Percentiles rank a stretch among this genome's conserved stretches.
These are phyloP conservation scores for Solanum etuberosum DNA, from an alignment of 257 asterid genomes.

Conservation along the genomic window DNA sequence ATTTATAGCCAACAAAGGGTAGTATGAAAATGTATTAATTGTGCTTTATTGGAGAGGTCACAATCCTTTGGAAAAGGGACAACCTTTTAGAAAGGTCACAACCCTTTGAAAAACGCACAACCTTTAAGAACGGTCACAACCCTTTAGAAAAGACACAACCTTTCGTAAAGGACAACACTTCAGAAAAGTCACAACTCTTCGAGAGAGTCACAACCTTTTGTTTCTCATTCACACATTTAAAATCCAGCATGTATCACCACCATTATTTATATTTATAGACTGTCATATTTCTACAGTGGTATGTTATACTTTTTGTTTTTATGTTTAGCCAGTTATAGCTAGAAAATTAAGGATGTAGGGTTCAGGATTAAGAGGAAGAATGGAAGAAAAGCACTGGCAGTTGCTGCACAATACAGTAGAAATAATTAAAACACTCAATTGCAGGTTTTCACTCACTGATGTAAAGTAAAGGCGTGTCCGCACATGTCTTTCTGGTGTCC, in stretches of 20 bases:
- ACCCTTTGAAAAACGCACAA: neutral
- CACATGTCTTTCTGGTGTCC: conserved; percentile 86
- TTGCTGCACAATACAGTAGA: neutral
- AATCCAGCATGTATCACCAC: neutral
- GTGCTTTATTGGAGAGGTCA: neutral
- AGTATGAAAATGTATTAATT: neutral
- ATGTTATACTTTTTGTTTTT: neutral
- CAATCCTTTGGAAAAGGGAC: neutral
- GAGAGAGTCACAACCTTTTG: neutral
- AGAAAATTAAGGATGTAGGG: neutral
- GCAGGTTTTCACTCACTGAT: conserved; percentile 45
- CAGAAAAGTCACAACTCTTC: neutral
- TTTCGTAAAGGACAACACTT: neutral
- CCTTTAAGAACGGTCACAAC: neutral
- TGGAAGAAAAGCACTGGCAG: neutral
- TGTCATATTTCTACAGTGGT: neutral
- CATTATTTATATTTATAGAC: neutral
- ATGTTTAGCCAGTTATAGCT: neutral
- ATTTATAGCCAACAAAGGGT: neutral
- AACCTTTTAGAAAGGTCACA: neutral
- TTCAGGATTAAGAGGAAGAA: neutral
- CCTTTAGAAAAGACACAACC: neutral
- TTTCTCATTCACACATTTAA: neutral
- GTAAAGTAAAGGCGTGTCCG: conserved; percentile 90
- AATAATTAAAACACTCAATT: neutral